Conservation (phyloP, 164 flowering plant genomes). For the Buxus sempervirens region DNA sequence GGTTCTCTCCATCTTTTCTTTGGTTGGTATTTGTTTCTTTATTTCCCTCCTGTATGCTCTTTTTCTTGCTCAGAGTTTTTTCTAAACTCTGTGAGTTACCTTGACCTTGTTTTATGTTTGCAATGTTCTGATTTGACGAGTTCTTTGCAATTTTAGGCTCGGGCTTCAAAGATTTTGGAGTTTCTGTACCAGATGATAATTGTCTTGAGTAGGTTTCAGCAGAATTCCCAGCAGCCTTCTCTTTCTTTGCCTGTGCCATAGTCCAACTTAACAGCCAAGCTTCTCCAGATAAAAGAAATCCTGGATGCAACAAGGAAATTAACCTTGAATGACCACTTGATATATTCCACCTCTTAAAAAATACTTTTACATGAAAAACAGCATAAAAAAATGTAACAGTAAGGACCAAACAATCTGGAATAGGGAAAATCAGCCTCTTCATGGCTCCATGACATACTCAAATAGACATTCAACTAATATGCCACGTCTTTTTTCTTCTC, state of each 20-base stretch:
- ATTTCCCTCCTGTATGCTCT: slow-evolving; percentile 5
- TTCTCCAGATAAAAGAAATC: not conserved
- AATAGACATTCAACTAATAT: no score
- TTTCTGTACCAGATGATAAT: slow-evolving; percentile 21
- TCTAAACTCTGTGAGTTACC: not conserved
- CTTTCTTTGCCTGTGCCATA: slow-evolving; percentile 12
- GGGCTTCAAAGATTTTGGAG: slow-evolving; percentile 33
- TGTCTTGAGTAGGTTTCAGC: slow-evolving; percentile 19
- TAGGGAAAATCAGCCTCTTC: no score
- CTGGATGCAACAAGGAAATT: slow-evolving; percentile 6
- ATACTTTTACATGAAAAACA: no score
- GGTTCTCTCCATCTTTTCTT: slow-evolving; percentile 11
- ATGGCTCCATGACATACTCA: no score
- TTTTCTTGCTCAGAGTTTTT: slow-evolving; percentile 10
- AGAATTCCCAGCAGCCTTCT: slow-evolving; percentile 12
- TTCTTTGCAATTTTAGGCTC: slow-evolving; percentile 18
- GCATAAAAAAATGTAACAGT: no score
- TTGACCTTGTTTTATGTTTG: not conserved
- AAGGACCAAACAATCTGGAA: no score
- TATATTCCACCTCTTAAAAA: no score
- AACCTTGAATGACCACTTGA: no score
- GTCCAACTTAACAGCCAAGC: slow-evolving; percentile 8
- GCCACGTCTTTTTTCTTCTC: no score
- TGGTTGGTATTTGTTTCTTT: slow-evolving; percentile 12
- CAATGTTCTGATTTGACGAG: slow-evolving; percentile 5